Evolutionary conservation across 768 basidiomycete species (phyloP).

Genomic region (Tricholoma hemisulphureum): DNA sequence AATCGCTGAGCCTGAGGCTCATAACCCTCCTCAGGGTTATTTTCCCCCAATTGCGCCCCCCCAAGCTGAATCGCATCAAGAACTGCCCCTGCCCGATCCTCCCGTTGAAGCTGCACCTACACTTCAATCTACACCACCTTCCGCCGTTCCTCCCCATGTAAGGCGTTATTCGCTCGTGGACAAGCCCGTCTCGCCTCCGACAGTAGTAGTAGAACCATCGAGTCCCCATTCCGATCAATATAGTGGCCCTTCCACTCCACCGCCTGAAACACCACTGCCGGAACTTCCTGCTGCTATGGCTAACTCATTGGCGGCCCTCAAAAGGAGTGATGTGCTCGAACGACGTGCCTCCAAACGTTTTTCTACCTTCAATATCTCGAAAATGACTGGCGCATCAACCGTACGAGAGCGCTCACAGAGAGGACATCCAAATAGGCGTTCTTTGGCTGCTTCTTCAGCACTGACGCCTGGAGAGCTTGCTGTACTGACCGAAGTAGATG

Average conservation of each 20-base stretch:
- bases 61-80: constrained; percentile 4
- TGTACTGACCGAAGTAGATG: constrained; percentile 73
- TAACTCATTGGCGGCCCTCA: constrained; percentile 82
- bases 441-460: constrained; percentile 59
- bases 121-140: constrained; percentile 13
- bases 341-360: constrained; percentile 94
- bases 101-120: constrained; percentile 14
- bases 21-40: constrained; percentile 9
- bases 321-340: constrained; percentile 82
- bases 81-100: constrained; percentile 5
- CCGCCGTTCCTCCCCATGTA: constrained; percentile 60
- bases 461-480: constrained; percentile 72
- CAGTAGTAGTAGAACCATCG: constrained; percentile 53
- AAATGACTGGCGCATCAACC: constrained; percentile 71
- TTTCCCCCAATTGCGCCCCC: constrained; percentile 1
- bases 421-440: constrained; percentile 59
- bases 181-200: constrained; percentile 48
- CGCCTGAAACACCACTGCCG: constrained; percentile 37
- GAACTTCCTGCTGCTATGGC: constrained; percentile 62
- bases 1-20: constrained; percentile 7
- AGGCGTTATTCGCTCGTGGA: constrained; percentile 82
- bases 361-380: constrained; percentile 90
- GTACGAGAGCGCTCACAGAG: constrained; percentile 49
- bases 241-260: constrained; percentile 33
- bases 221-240: constrained; percentile 41